Evolutionary conservation across 1,284 basidiomycete species (phyloP), one percentile per base, ranked within the genome.

Genomic region (Ustilago xerochloae): DNA sequence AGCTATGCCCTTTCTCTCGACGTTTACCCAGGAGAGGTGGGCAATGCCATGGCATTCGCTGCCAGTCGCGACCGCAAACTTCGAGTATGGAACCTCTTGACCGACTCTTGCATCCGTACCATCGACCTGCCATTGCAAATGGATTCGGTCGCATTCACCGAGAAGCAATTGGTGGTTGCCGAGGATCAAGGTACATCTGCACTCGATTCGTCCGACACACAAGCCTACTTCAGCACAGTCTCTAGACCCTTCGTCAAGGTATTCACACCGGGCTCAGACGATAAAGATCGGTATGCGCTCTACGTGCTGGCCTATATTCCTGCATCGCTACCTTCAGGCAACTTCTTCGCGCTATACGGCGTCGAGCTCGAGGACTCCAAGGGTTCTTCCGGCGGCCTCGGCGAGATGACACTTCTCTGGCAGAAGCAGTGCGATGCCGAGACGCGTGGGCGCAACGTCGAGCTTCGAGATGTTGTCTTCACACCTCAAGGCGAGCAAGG

Each of bases 31-130:
- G 63, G 63, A 18, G 72, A 69, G 15, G 45, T 47, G 7, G 72
- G 65, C 38, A 65, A 58, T 12, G 64, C 77, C 30, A 52, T 80
- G 46, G 81, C 77, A 2, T 79, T 81, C 18, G 68, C 75, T 28
- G 74, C 77, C 16, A 79, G 78, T 39, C 64, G 75, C 13, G 81
- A 83, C 49, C 77, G 81, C 39, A 81, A 80, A 62, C 65, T 83
- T 35, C 68, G 81, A 8, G 73, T 81, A 12, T 83, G 81, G 81
- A 81, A 79, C 43, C 54, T 83, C 15, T 48, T 68, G 30, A 74
- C 76, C n/a, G 81, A 82, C 32, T 69, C 72, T 12, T 80, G 81
- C 59, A 63, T 83, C 20, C 78, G 79, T 32, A 78, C 73, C 28
- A 57, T 82, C 53, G 79, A 77, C 29, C 71, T 83, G 12, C 81